Conservation (phyloP, 2,329 filamentous ascomycete species). For the Arthrobotrys sphaeroides region DNA sequence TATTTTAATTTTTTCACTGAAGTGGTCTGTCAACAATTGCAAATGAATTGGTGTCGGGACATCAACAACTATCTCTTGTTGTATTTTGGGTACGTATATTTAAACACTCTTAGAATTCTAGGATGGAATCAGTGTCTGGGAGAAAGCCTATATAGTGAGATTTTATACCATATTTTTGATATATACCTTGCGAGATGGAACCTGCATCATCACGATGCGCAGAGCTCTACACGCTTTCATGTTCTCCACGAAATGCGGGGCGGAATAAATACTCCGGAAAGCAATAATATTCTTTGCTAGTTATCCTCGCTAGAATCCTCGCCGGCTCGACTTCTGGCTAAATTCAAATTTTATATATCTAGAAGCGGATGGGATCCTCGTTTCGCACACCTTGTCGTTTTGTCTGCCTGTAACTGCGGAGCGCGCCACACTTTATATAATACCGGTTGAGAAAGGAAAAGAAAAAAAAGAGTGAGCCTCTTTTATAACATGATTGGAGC, state of each 20-base stretch:
- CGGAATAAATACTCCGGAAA: conserved; percentile 9
- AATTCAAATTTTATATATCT: conserved; percentile 16
- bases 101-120: too few relatives aligned
- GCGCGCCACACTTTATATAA: conserved; percentile 53
- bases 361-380: conserved; percentile 44
- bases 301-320: neutral
- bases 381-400: conserved; percentile 33
- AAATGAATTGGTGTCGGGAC: too few relatives aligned
- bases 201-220: neutral
- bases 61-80: too few relatives aligned
- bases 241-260: conserved; percentile 19
- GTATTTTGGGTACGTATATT: too few relatives aligned
- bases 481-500: conserved; percentile 23
- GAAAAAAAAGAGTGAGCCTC: too few relatives aligned
- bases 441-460: conserved; percentile 6
- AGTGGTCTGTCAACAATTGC: too few relatives aligned
- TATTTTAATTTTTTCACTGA: too few relatives aligned
- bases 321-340: conserved; percentile 20
- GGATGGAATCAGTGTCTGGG: too few relatives aligned
- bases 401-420: conserved; percentile 16
- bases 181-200: too few relatives aligned
- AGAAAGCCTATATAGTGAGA: too few relatives aligned
- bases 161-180: too few relatives aligned
- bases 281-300: neutral
- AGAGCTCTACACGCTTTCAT: neutral